These are phyloP conservation scores for Claviceps paspali DNA, from an alignment of 2,329 filamentous ascomycete genomes.

Conservation along the genomic window DNA sequence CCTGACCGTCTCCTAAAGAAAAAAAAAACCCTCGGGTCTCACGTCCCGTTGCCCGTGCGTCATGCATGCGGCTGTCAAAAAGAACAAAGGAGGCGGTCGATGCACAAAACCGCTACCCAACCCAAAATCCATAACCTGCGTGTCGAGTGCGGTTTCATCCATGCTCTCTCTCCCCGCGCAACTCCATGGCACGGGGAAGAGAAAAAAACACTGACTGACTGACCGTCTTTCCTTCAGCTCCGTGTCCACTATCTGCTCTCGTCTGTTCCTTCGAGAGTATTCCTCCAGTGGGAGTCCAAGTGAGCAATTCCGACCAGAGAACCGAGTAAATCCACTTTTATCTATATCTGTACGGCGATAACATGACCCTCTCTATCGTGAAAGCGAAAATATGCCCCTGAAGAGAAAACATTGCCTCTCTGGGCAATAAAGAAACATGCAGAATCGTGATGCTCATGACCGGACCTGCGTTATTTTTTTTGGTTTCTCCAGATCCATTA, in stretches of 20 bases:
- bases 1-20: slow-evolving; percentile 1
- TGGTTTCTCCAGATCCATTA: slow-evolving; percentile 17
- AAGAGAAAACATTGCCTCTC: slow-evolving; percentile 17
- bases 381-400: slow-evolving; percentile 25
- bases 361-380: slow-evolving; percentile 29
- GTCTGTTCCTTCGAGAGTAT: slow-evolving; percentile 8
- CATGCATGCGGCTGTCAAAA: slow-evolving; percentile 9
- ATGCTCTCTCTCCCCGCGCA: slow-evolving; percentile 12
- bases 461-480: slow-evolving; percentile 4
- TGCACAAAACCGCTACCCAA: slow-evolving; percentile 16
- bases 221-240: slow-evolving; percentile 17
- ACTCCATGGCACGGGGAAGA: slow-evolving; percentile 16
- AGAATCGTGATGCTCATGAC: slow-evolving; percentile 19
- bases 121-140: slow-evolving; percentile 22
- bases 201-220: slow-evolving; percentile 19
- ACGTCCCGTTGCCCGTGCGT: neutral
- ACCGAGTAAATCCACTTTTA: slow-evolving; percentile 51
- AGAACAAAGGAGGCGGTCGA: slow-evolving; percentile 15
- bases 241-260: slow-evolving; percentile 18
- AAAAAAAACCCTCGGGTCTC: neutral
- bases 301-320: slow-evolving; percentile 31
- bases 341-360: slow-evolving; percentile 38
- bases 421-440: slow-evolving; percentile 22
- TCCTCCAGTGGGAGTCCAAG: slow-evolving; percentile 17
- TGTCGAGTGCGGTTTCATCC: slow-evolving; percentile 21